Base-by-base conservation (phyloP, 306 rosid species). In the Cicer arietinum region DNA sequence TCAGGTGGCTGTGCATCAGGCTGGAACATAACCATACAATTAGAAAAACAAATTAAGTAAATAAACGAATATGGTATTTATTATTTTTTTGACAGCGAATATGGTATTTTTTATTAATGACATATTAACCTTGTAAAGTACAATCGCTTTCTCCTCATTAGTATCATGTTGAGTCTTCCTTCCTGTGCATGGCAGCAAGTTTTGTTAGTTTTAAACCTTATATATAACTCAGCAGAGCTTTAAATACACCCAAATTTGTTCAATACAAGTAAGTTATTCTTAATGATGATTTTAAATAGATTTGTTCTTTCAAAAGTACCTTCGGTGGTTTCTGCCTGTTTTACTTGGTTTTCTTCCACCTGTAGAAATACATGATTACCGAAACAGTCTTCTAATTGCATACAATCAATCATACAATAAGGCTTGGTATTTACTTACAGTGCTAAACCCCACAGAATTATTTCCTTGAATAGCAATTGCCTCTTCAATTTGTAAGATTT, bases 401-500 rank as follows among this genome's bases (percentile, higher is more conserved):
- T 43, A 52, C 8, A 76, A 17, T 48, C 14, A 74, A 67, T 61
- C 67, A 77, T 18, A 41, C 45, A 78, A 17, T 8, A 50, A 48
- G 25, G 54, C 56, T 4, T 73, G 39, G 85, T 62, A 70, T 74
- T 50, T 65, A 87, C 94, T 80, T 79, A 94, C 97, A 71, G 78
- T 63, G 85, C 75, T 85, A 64, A 78, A 57, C 62, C 90, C 90
- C 45, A 81, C 68, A 41, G 89, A 92, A 85, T 47, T 89, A 79
- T 88, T 89, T 80, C 97, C 97, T 85, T 95, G 99, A 86, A 92
- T 88, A 17, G 87, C 80, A 78, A 90, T 92, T 62, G 99, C 98
- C 89, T 95, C 97, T 79, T 90, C 98, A 71, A 95, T 95, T 86
- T 95, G 98, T 71, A 84, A 79, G 77, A 92, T 92, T 88, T 95